Evolutionary conservation across 768 basidiomycete species (phyloP), one percentile per base, ranked within the genome.

Genomic region (Suillus bovinus): DNA sequence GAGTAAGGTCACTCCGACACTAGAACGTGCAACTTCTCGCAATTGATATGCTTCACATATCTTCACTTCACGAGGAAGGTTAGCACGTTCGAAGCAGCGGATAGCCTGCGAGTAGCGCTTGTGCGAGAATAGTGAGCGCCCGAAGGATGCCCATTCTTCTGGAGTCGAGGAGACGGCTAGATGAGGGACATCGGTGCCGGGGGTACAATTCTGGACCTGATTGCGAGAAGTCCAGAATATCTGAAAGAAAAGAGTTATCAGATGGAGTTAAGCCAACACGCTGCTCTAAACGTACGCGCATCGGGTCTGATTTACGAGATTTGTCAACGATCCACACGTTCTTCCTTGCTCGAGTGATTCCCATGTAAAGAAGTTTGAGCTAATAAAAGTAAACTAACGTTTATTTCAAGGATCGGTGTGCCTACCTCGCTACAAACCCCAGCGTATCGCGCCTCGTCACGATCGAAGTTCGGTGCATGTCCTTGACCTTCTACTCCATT

Each of bases 301-400:
- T n/a, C n/a, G n/a, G n/a, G n/a, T n/a, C n/a, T n/a, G n/a, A n/a
- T 61, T 80, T 84, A 1, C 77, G 72, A 0, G 88, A 89, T 36
- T 76, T 79, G 69, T 91, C 89, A 1, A 82, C 82, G 22, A 91
- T 84, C 87, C 89, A 89, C 6, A 91, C 68, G 57, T 88, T 87
- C 61, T 85, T 87, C 44, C 86, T 80, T 1, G 89, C 88, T 44
- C 89, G 73, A 0, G 90, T 91, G 17, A 89, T 81, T 0, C 87
- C 89, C 3, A 91, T 88, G 61, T 91, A 91, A 0, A 91, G 72
- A 47, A 78, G 80, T 66, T 91, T 90, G 24, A 91, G 76, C 88
- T 89, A 33, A n/a, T 29, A 1, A 44, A 17, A 7, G 34, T 61
- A 36, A 63, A 39, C 33, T 10, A 1, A 5, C 31, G 13, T 49